Conservation (phyloP, 2,329 filamentous ascomycete genomes). For the Waltergamsia citrina region DNA sequence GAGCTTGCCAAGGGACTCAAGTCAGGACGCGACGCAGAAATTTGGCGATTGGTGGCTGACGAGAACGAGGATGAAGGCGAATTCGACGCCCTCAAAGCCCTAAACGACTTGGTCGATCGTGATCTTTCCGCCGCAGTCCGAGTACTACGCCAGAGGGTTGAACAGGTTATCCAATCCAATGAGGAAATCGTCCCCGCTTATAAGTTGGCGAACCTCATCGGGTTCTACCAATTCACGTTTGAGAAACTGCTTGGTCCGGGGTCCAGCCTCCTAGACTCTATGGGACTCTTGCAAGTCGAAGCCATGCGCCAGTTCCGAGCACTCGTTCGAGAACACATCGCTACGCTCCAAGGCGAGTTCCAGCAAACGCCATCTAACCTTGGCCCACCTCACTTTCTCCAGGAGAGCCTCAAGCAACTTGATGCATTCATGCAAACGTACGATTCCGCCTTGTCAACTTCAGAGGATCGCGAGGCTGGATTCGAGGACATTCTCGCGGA, state of each 20-base stretch:
- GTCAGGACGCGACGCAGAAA: conserved; percentile 70
- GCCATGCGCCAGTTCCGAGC: conserved; percentile 76
- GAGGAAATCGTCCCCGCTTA: conserved; percentile 85
- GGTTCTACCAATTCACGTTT: conserved; percentile 85
- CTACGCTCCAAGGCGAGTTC: conserved; percentile 63
- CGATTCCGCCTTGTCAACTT: conserved; percentile 64
- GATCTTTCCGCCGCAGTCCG: conserved; percentile 74
- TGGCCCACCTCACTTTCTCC: conserved; percentile 68
- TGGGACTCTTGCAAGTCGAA: conserved; percentile 61
- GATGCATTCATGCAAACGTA: conserved; percentile 75
- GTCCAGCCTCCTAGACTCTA: conserved; percentile 60
- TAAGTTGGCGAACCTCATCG: conserved; percentile 79
- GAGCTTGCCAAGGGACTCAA: conserved; percentile 78
- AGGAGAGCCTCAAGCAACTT: conserved; percentile 71
- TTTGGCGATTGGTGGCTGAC: conserved; percentile 63
- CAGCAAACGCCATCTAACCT: conserved; percentile 64
- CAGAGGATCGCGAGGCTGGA: conserved; percentile 49
- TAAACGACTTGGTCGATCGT: conserved; percentile 79
- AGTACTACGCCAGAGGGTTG: conserved; percentile 79
- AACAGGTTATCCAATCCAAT: conserved; percentile 86
- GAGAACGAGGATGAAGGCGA: conserved; percentile 39
- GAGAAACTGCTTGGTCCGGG: conserved; percentile 63
- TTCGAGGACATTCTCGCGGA: conserved; percentile 70
- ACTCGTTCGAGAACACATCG: conserved; percentile 71
- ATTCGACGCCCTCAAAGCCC: conserved; percentile 74